These are phyloP conservation scores for Macrolepiota albuminosa DNA, from an alignment of 768 basidiomycete genomes.

Conservation along the genomic window DNA sequence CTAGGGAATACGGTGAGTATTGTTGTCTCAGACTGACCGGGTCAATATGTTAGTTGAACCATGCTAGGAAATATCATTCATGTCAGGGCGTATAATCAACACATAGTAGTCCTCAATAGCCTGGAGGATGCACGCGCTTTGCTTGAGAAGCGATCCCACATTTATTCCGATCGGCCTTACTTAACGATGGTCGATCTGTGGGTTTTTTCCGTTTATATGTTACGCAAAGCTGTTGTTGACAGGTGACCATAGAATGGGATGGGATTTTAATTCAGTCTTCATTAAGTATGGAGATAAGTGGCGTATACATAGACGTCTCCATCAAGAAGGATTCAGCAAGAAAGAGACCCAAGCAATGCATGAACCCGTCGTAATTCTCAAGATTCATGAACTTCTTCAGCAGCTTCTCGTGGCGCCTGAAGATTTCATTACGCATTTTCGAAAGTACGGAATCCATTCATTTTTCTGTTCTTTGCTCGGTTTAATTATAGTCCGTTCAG, in stretches of 20 bases:
- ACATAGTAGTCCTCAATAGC: no score
- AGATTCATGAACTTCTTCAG: no score
- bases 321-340: constrained; percentile 21
- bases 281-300: constrained; percentile 25
- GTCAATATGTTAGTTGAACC: no score
- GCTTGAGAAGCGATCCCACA: no score
- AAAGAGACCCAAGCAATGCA: constrained; percentile 14
- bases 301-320: constrained; percentile 23
- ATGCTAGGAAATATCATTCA: background rate
- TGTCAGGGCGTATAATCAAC: no score
- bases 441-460: no score
- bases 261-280: constrained; percentile 24
- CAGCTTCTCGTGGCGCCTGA: no score
- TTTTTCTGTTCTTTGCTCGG: background rate
- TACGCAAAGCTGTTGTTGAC: background rate
- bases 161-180: no score
- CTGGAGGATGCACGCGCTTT: no score
- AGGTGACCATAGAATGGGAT: constrained; percentile 23
- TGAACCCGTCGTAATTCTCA: background rate
- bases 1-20: background rate
- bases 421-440: no score
- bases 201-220: background rate
- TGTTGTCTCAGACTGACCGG: background rate
- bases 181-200: constrained; percentile 17
- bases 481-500: background rate